These are phyloP conservation scores for Euryodendron excelsum DNA, from an alignment of 148 eudicot genomes.

Conservation along the genomic window DNA sequence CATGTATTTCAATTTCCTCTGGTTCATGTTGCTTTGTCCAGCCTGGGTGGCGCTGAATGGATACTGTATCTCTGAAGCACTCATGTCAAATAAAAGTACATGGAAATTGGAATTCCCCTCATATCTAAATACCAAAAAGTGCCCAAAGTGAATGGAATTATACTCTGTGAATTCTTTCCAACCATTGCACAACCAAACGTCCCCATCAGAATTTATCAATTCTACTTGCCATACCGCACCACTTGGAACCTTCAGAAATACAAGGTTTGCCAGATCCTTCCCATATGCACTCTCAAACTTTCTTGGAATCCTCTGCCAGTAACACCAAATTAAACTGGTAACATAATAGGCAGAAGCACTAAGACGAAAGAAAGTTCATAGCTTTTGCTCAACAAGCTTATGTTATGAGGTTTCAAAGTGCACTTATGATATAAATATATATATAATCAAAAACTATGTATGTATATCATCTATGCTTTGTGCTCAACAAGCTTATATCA, in stretches of 20 bases:
- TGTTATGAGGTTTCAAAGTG: too few relatives aligned
- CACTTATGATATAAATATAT: too few relatives aligned
- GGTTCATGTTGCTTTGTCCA: background rate
- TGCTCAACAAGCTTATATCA: too few relatives aligned
- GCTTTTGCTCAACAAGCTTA: too few relatives aligned
- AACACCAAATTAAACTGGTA: background rate
- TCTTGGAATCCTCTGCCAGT: slow-evolving; percentile 30
- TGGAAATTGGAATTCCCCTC: slow-evolving; percentile 25
- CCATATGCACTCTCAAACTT: slow-evolving; percentile 25
- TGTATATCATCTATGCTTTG: too few relatives aligned
- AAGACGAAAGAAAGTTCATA: background rate
- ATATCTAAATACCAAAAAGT: slow-evolving; percentile 36
- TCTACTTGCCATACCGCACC: slow-evolving; percentile 35
- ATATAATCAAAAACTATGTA: too few relatives aligned
- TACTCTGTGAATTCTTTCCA: slow-evolving; percentile 36
- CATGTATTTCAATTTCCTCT: background rate
- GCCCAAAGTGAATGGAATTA: slow-evolving; percentile 26
- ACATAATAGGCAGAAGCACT: background rate
- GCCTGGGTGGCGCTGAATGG: slow-evolving; percentile 13
- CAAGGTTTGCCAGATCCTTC: slow-evolving; percentile 11
- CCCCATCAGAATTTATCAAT: slow-evolving; percentile 15
- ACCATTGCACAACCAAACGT: slow-evolving; percentile 36
- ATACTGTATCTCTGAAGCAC: slow-evolving; percentile 45
- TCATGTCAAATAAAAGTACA: slow-evolving; percentile 31
- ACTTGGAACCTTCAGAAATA: slow-evolving; percentile 27